Conservation (phyloP, 2,329 filamentous ascomycete species). For the Malbranchea zuffiana region DNA sequence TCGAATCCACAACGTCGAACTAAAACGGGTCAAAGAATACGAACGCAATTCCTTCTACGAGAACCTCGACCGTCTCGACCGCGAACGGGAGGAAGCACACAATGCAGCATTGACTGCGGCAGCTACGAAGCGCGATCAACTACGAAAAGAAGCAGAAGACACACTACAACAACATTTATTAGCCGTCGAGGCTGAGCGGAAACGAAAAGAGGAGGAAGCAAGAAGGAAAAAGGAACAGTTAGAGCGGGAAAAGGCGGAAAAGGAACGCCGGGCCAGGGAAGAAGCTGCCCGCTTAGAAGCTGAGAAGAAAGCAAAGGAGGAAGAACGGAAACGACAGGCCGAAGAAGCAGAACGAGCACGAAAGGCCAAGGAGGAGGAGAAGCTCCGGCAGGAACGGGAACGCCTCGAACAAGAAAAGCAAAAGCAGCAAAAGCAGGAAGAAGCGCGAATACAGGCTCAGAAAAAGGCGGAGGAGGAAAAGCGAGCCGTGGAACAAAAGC, state of each 20-base stretch:
- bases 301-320: conserved; percentile 34
- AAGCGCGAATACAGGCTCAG: conserved; percentile 19
- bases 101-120: conserved; percentile 56
- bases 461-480: conserved; percentile 26
- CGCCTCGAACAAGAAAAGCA: conserved; percentile 15
- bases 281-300: conserved; percentile 29
- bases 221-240: conserved; percentile 28
- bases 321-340: conserved; percentile 39
- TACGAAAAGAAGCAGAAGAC: conserved; percentile 47
- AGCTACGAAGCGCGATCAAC: conserved; percentile 54
- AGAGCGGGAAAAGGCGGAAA: conserved; percentile 28
- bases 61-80: conserved; percentile 50
- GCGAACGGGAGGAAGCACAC: conserved; percentile 53
- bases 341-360: conserved; percentile 39
- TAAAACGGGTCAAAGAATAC: conserved; percentile 35
- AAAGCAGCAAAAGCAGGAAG: conserved; percentile 25
- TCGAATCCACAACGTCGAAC: conserved; percentile 31
- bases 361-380: conserved; percentile 27
- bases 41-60: conserved; percentile 41
- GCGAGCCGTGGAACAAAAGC: conserved; percentile 19
- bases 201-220: conserved; percentile 26
- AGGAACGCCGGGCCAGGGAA: conserved; percentile 35
- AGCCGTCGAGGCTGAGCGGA: conserved; percentile 30
- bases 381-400: conserved; percentile 18
- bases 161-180: conserved; percentile 40